A percentile compares a stretch with the other conserved stretches of the same genome.
These are phyloP conservation scores for Cantharellus cinnabarinus DNA, from an alignment of 768 basidiomycete genomes.

Conservation along the genomic window DNA sequence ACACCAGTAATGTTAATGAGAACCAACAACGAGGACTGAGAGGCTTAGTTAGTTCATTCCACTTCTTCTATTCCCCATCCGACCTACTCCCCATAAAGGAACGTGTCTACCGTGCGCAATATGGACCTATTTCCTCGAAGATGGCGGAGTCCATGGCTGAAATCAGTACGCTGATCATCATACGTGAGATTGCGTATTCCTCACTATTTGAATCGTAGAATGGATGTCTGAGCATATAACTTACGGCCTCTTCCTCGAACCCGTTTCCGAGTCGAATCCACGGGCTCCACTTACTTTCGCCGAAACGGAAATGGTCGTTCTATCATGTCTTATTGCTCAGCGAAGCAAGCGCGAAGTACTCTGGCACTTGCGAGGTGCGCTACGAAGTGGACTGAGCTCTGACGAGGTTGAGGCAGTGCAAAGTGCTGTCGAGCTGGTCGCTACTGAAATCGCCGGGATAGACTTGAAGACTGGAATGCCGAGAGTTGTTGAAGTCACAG, in stretches of 20 bases:
- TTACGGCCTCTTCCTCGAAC: conserved; percentile 1
- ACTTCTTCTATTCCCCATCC: too few species aligned
- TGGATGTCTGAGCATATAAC: conserved; percentile 1
- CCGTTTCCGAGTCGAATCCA: background rate
- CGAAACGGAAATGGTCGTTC: conserved; percentile 4
- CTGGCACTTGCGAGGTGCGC: conserved; percentile 2
- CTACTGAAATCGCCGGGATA: background rate
- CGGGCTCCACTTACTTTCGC: background rate
- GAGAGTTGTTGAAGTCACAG: background rate
- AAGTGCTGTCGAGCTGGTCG: background rate
- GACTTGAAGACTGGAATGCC: conserved; percentile 1
- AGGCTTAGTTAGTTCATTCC: background rate
- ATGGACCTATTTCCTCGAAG: background rate
- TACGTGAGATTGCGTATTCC: background rate
- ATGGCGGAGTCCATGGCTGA: background rate
- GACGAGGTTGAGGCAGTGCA: conserved; percentile 4
- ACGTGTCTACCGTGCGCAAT: background rate
- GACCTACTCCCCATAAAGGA: background rate
- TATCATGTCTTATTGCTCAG: background rate
- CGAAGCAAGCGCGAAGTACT: background rate
- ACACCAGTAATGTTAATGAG: background rate
- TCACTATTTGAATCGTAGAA: background rate
- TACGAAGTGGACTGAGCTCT: background rate
- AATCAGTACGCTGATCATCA: background rate
- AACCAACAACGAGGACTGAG: background rate